Evolutionary conservation across 2,329 filamentous ascomycete species (phyloP).

Genomic region (Fusarium acutatum): DNA sequence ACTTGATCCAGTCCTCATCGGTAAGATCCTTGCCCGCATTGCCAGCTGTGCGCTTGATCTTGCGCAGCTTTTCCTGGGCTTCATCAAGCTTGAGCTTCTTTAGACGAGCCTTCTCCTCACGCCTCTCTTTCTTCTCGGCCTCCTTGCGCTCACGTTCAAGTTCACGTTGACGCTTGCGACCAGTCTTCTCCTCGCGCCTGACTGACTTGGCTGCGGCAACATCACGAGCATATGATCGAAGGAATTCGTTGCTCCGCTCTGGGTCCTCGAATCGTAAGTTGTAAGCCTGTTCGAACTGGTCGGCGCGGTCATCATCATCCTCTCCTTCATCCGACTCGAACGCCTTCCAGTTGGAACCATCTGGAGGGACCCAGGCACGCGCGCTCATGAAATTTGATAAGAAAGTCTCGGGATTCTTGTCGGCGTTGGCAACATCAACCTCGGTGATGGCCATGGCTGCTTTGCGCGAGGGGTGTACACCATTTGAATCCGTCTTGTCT

Average conservation of each 20-base stretch:
- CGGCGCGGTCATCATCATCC: slow-evolving; percentile 73
- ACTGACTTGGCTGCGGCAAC: slow-evolving; percentile 83
- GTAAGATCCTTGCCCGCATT: slow-evolving; percentile 70
- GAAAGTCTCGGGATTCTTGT: slow-evolving; percentile 90
- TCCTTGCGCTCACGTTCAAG: slow-evolving; percentile 80
- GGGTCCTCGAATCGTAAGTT: slow-evolving; percentile 97
- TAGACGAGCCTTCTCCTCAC: slow-evolving; percentile 83
- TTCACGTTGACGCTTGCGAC: slow-evolving; percentile 81
- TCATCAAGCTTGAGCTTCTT: slow-evolving; percentile 91
- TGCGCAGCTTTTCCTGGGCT: slow-evolving; percentile 83
- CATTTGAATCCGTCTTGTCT: slow-evolving; percentile 50
- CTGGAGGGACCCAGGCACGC: slow-evolving; percentile 83
- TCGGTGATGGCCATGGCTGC: slow-evolving; percentile 60
- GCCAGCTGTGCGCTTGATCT: slow-evolving; percentile 90
- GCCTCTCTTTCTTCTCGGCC: slow-evolving; percentile 76
- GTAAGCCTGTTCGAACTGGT: slow-evolving; percentile 91
- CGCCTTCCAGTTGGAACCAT: slow-evolving; percentile 74
- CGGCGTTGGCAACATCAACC: slow-evolving; percentile 76
- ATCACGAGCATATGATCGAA: slow-evolving; percentile 90
- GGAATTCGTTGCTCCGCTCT: slow-evolving; percentile 82
- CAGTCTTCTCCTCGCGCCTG: slow-evolving; percentile 80
- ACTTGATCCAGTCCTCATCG: slow-evolving; percentile 83
- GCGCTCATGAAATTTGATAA: slow-evolving; percentile 96
- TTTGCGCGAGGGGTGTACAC: slow-evolving; percentile 66
- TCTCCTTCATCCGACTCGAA: slow-evolving; percentile 96